These are phyloP conservation scores for Elongisporangium anandrum DNA, from an alignment of 352 stramenopile genomes.

Conservation along the genomic window DNA sequence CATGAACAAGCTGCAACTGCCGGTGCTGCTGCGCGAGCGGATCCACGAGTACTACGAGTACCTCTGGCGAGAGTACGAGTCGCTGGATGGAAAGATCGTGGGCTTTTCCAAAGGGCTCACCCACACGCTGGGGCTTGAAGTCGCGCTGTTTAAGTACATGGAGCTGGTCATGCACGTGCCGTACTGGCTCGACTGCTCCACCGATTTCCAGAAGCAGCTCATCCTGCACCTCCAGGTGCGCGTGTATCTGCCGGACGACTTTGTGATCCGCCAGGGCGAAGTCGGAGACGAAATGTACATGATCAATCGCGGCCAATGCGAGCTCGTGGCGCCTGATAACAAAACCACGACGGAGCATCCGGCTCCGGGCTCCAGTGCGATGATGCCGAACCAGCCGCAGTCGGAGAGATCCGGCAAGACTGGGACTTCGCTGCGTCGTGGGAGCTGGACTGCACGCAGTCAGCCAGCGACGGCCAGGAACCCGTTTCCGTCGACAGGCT, in stretches of 20 bases:
- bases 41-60: constrained; percentile 73
- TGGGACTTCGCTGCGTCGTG: not conserved
- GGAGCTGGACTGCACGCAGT: not conserved
- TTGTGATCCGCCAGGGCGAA: constrained; percentile 44
- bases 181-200: constrained; percentile 33
- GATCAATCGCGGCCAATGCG: constrained; percentile 48
- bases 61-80: constrained; percentile 63
- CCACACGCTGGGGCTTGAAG: constrained; percentile 56
- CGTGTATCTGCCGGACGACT: constrained; percentile 61
- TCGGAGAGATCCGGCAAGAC: too few species aligned
- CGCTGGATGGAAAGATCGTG: constrained; percentile 44
- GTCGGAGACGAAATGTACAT: constrained; percentile 55
- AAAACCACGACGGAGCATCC: too few species aligned
- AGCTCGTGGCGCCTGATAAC: constrained; percentile 15
- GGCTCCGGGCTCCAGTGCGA: too few species aligned
- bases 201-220: constrained; percentile 52
- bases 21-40: constrained; percentile 36
- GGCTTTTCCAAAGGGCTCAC: constrained; percentile 48
- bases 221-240: constrained; percentile 37
- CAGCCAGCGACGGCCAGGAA: not conserved
- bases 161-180: constrained; percentile 42
- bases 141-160: constrained; percentile 73
- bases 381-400: too few species aligned
- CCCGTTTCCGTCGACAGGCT: not conserved
- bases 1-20: constrained; percentile 53